Evolutionary conservation across 345 rosid genomes (phyloP).

Genomic region (Psidium guajava): DNA sequence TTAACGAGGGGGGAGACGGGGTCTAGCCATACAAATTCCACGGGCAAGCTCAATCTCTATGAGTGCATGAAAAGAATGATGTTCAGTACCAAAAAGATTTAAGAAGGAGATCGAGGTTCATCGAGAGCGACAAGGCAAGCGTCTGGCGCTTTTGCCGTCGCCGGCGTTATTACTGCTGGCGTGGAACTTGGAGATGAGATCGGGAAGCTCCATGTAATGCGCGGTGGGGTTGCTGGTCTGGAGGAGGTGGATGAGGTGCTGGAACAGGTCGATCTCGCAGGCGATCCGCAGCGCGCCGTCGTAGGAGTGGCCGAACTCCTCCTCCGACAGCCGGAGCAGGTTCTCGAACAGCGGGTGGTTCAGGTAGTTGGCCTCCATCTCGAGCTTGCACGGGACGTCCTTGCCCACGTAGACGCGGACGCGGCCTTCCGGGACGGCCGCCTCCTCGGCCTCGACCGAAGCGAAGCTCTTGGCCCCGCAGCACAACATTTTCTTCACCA

Average conservation of each 20-base stretch:
- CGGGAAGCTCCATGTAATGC: constrained; percentile 23
- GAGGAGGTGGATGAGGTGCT: constrained; percentile 31
- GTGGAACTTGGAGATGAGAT: constrained; percentile 14
- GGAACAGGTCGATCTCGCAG: constrained; percentile 35
- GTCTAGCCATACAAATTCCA: background rate
- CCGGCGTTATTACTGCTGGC: background rate
- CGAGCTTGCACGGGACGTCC: constrained; percentile 20
- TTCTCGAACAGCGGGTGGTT: constrained; percentile 48
- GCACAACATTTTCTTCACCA: constrained; percentile 30
- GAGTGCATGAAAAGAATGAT: background rate
- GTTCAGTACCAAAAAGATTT: background rate
- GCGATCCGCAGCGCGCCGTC: constrained; percentile 42
- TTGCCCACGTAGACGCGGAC: constrained; percentile 31
- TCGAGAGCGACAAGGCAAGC: background rate
- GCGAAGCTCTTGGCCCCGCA: constrained; percentile 26
- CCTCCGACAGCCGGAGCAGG: constrained; percentile 25
- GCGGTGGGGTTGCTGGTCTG: constrained; percentile 20
- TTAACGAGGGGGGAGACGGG: background rate
- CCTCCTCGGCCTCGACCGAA: background rate
- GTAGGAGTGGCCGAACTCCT: constrained; percentile 40
- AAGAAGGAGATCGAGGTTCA: background rate
- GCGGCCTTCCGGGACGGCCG: constrained; percentile 17
- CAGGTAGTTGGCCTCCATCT: constrained; percentile 33
- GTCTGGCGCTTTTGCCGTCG: background rate
- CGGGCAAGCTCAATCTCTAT: background rate